Evolutionary conservation across 345 rosid species (phyloP).

Genomic region (Dipteronia sinensis): DNA sequence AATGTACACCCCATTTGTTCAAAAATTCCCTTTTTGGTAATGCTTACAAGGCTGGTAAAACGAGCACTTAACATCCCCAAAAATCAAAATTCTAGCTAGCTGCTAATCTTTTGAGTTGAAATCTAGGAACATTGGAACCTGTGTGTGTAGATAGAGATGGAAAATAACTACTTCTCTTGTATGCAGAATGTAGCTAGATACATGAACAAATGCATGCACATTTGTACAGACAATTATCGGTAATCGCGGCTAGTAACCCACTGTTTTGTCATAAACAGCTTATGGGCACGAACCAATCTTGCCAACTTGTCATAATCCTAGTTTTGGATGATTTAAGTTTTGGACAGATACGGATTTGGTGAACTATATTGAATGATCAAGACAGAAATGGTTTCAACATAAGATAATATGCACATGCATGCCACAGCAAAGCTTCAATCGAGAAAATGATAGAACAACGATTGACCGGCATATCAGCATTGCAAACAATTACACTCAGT

Average conservation of each 20-base stretch:
- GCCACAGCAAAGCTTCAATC: no score
- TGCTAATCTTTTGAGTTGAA: constrained; percentile 6
- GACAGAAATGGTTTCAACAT: not conserved
- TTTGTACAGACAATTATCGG: not conserved
- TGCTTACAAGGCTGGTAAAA: constrained; percentile 6
- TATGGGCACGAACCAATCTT: not conserved
- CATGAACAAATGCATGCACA: constrained; percentile 19
- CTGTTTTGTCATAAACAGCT: not conserved
- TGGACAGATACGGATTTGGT: not conserved
- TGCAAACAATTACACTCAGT: not conserved
- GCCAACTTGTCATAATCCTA: not conserved
- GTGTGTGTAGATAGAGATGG: not conserved
- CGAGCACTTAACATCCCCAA: not conserved
- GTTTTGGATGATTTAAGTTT: not conserved
- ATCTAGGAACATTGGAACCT: constrained; percentile 18
- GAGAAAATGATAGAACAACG: not conserved
- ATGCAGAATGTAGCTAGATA: not conserved
- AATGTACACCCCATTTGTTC: constrained; percentile 3
- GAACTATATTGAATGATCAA: not conserved
- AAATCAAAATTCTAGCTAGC: not conserved
- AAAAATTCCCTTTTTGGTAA: not conserved
- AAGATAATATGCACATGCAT: no score
- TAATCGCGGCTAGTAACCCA: not conserved
- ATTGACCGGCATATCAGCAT: not conserved
- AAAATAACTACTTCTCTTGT: not conserved